Evolutionary conservation across 805 yeast species (phyloP).

Genomic region (Suhomyces sp.): DNA sequence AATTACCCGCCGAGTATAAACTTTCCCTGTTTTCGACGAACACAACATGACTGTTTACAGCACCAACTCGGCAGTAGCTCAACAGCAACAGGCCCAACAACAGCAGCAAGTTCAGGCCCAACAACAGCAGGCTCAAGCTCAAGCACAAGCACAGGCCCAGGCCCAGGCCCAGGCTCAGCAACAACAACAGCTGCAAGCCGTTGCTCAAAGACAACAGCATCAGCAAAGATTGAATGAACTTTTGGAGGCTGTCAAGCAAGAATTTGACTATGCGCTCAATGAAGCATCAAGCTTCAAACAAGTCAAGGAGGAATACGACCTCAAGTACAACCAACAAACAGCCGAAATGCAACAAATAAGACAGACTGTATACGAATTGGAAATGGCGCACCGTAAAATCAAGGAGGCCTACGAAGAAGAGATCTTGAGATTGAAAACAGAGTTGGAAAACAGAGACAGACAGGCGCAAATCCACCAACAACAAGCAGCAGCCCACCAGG

Average conservation of each 20-base stretch:
- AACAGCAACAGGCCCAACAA: constrained; percentile 25
- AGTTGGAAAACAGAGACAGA: constrained; percentile 78
- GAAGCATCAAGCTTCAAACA: constrained; percentile 84
- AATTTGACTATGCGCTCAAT: constrained; percentile 77
- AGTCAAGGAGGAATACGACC: constrained; percentile 90
- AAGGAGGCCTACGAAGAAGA: constrained; percentile 96
- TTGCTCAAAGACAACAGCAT: constrained; percentile 39
- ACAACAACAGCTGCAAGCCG: constrained; percentile 26
- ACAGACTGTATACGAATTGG: constrained; percentile 90
- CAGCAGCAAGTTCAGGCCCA: constrained; percentile 23
- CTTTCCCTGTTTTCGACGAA: not conserved
- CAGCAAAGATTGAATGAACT: constrained; percentile 66
- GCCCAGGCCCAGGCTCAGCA: constrained; percentile 23
- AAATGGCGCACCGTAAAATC: constrained; percentile 89
- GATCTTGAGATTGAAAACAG: constrained; percentile 78
- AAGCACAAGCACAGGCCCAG: constrained; percentile 10
- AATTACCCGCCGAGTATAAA: not conserved
- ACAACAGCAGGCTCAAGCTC: constrained; percentile 11
- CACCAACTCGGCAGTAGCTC: constrained; percentile 31
- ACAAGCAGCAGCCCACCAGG: constrained; percentile 41
- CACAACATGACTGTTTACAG: constrained; percentile 32
- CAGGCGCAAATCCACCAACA: constrained; percentile 37
- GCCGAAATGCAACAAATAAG: constrained; percentile 92
- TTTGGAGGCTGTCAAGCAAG: constrained; percentile 87
- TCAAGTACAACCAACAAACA: constrained; percentile 86